These are phyloP conservation scores for Bothriochloa decipiens DNA, from an alignment of 176 grass and related monocot species.

Conservation along the genomic window DNA sequence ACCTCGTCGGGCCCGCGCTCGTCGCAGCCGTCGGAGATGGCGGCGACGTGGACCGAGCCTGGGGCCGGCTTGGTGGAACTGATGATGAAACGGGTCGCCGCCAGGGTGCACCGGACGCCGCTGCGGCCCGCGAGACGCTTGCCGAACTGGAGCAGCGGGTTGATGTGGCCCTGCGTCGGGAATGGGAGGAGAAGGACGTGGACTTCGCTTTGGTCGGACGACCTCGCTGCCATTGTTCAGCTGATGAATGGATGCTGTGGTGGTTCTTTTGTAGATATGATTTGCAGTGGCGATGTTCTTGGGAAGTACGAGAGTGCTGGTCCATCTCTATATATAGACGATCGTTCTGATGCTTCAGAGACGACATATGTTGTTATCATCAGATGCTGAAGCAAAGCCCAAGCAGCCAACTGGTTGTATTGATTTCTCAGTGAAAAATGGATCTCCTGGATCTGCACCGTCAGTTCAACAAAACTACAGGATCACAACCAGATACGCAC, in stretches of 20 bases:
- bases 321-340: background rate
- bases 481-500: background rate
- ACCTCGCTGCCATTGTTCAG: background rate
- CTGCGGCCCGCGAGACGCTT: constrained; percentile 6
- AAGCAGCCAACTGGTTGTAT: background rate
- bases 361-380: background rate
- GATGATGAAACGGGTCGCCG: constrained; percentile 49
- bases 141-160: constrained; percentile 42
- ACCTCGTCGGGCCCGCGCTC: constrained; percentile 33
- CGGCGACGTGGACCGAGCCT: constrained; percentile 40
- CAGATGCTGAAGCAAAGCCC: constrained; percentile 25
- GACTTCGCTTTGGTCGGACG: constrained; percentile 16
- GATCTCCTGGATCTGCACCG: background rate
- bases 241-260: background rate
- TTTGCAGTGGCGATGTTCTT: background rate
- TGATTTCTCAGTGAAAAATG: background rate
- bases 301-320: background rate
- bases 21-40: constrained; percentile 57
- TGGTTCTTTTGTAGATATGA: background rate
- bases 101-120: constrained; percentile 39
- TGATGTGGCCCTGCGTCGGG: constrained; percentile 35
- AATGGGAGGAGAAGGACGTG: constrained; percentile 42
- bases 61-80: constrained; percentile 32
- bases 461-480: background rate
- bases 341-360: background rate